Percentiles rank a stretch among this genome's conserved stretches.
Evolutionary conservation across 2,329 filamentous ascomycete genomes (phyloP).

Genomic region (Pseudocercospora vitis): DNA sequence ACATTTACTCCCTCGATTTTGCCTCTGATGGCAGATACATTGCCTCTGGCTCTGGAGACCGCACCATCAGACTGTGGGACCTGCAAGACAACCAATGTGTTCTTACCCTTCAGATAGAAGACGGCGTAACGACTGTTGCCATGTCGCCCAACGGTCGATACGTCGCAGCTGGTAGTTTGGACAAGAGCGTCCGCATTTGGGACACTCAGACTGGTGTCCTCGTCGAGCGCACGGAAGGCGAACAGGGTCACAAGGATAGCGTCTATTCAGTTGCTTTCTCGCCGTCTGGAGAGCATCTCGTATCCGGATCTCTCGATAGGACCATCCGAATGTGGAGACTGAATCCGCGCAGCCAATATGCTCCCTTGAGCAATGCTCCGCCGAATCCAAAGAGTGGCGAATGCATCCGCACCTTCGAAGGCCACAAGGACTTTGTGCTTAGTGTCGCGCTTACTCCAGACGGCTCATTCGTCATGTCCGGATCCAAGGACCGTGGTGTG

Average conservation of each 20-base stretch:
- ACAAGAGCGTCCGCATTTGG: constrained; percentile 98
- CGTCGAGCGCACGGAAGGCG: constrained; percentile 86
- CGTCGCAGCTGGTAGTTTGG: constrained; percentile 89
- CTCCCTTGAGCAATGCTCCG: constrained; percentile 47
- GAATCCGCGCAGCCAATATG: constrained; percentile 51
- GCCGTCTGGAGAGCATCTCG: constrained; percentile 86
- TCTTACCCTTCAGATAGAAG: constrained; percentile 86
- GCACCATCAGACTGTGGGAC: constrained; percentile 95
- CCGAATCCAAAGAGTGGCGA: constrained; percentile 71
- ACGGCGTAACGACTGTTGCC: constrained; percentile 94
- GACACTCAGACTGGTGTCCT: constrained; percentile 83
- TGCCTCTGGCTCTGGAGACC: constrained; percentile 90
- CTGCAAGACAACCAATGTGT: constrained; percentile 81
- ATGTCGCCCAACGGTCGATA: constrained; percentile 94
- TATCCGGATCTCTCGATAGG: constrained; percentile 93
- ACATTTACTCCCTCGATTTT: constrained; percentile 96
- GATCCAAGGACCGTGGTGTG: constrained; percentile 94
- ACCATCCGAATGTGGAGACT: constrained; percentile 99
- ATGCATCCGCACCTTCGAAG: constrained; percentile 95
- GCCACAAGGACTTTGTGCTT: constrained; percentile 97
- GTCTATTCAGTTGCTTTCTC: constrained; percentile 97
- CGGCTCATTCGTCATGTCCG: constrained; percentile 92
- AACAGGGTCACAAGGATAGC: constrained; percentile 92
- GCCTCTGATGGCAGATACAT: constrained; percentile 90
- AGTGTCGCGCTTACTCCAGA: constrained; percentile 94